These are phyloP conservation scores for Marasmius tenuissimus DNA, from an alignment of 1,284 basidiomycete genomes.

Conservation along the genomic window DNA sequence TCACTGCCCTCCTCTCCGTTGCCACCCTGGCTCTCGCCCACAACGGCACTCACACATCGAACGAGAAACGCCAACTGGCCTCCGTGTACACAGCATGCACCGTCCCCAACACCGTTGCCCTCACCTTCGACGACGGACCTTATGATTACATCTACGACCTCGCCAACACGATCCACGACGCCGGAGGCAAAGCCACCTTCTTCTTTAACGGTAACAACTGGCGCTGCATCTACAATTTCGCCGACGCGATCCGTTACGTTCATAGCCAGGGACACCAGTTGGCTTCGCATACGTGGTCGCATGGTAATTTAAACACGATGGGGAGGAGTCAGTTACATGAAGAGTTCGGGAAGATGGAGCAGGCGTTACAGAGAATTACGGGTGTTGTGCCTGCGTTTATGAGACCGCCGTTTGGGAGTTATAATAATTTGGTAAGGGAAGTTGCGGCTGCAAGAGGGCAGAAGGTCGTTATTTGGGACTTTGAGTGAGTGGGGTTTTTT, in stretches of 20 bases:
- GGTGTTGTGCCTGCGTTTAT: constrained; percentile 47
- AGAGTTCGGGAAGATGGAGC: constrained; percentile 18
- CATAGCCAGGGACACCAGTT: constrained; percentile 47
- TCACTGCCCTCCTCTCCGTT: no score
- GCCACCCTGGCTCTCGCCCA: no score
- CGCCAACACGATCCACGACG: constrained; percentile 27
- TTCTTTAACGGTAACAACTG: constrained; percentile 37
- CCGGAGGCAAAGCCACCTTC: constrained; percentile 41
- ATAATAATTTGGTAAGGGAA: constrained; percentile 47
- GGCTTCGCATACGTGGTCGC: constrained; percentile 57
- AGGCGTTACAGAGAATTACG: constrained; percentile 49
- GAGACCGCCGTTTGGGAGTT: constrained; percentile 49
- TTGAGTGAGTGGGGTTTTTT: constrained; percentile 5
- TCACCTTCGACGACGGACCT: constrained; percentile 5
- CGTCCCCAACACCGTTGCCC: background rate
- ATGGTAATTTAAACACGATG: constrained; percentile 45
- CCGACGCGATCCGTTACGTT: constrained; percentile 31
- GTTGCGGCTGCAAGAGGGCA: constrained; percentile 28
- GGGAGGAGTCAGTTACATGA: constrained; percentile 28
- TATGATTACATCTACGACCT: constrained; percentile 26
- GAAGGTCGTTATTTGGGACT: constrained; percentile 4
- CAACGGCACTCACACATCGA: background rate
- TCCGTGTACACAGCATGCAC: background rate
- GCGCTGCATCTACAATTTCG: constrained; percentile 49
- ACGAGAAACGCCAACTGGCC: background rate